Percentiles rank a stretch among this genome's conserved stretches.
phyloP scores from a whole-genome alignment of 495 filamentous ascomycete species.

The Hyaloscypha variabilis region DNA sequence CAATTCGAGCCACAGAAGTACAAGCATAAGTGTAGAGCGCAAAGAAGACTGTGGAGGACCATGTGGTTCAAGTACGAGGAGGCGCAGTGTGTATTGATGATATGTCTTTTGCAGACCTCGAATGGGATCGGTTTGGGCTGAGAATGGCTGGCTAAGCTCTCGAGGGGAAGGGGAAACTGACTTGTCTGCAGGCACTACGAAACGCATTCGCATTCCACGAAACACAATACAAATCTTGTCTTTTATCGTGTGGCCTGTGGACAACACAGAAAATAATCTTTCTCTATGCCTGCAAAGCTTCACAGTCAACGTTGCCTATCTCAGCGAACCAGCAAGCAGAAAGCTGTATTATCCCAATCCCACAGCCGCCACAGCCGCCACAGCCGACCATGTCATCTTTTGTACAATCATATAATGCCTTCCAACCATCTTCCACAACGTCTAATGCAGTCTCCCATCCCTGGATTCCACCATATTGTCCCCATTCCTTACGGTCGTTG shows the following conservation, averaged over 20 bases:
- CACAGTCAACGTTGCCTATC: neutral
- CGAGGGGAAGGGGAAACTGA: neutral
- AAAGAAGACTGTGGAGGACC: constrained; percentile 15
- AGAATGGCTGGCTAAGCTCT: neutral
- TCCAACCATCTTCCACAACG: constrained; percentile 3
- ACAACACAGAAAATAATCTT: neutral
- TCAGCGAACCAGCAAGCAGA: neutral
- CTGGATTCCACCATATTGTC: neutral
- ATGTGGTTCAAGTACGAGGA: constrained; percentile 8
- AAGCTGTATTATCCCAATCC: constrained; percentile 9
- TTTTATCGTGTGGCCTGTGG: neutral
- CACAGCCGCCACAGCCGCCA: too few species aligned
- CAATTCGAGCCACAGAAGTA: neutral
- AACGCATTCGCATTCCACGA: neutral
- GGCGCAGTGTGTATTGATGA: constrained; percentile 2
- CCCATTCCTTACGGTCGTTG: constrained; percentile 22
- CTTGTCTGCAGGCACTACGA: neutral
- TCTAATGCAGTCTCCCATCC: constrained; percentile 2
- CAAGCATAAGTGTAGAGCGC: neutral
- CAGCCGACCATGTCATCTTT: constrained; percentile 23
- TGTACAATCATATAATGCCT: constrained; percentile 30
- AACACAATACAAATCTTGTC: neutral
- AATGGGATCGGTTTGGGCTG: neutral
- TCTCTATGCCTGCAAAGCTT: neutral
- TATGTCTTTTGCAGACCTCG: neutral